Conservation (phyloP, 148 eudicot species). For the Cornus florida region DNA sequence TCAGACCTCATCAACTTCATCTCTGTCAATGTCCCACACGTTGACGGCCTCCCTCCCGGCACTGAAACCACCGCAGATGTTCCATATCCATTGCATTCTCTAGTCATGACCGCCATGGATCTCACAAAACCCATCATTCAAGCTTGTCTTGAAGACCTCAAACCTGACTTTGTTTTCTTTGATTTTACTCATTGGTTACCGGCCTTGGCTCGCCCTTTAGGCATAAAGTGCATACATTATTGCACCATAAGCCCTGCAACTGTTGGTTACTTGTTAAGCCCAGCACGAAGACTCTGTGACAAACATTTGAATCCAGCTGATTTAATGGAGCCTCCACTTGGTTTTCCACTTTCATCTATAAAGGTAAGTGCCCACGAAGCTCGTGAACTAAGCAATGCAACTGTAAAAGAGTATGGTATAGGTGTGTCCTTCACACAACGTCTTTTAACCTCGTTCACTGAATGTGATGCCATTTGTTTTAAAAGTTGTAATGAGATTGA, state of each 20-base stretch:
- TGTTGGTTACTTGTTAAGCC: constrained; percentile 20
- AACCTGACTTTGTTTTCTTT: constrained; percentile 40
- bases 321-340: constrained; percentile 30
- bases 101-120: constrained; percentile 49
- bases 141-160: constrained; percentile 23
- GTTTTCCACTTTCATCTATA: constrained; percentile 33
- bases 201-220: constrained; percentile 26
- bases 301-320: constrained; percentile 20
- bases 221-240: constrained; percentile 33
- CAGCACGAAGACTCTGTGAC: constrained; percentile 17
- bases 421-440: constrained; percentile 31
- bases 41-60: constrained; percentile 42
- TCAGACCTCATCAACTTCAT: constrained; percentile 44
- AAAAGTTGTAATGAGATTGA: constrained; percentile 52
- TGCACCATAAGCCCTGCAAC: constrained; percentile 30
- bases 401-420: constrained; percentile 17
- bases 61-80: constrained; percentile 53
- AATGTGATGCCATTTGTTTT: constrained; percentile 46
- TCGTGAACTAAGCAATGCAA: constrained; percentile 14
- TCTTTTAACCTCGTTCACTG: constrained; percentile 16
- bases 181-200: constrained; percentile 62
- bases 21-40: constrained; percentile 41
- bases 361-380: constrained; percentile 35
- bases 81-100: constrained; percentile 32
- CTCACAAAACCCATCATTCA: constrained; percentile 33